Base-by-base conservation (phyloP, 768 basidiomycete species). In the Cystobasidium ongulense region DNA sequence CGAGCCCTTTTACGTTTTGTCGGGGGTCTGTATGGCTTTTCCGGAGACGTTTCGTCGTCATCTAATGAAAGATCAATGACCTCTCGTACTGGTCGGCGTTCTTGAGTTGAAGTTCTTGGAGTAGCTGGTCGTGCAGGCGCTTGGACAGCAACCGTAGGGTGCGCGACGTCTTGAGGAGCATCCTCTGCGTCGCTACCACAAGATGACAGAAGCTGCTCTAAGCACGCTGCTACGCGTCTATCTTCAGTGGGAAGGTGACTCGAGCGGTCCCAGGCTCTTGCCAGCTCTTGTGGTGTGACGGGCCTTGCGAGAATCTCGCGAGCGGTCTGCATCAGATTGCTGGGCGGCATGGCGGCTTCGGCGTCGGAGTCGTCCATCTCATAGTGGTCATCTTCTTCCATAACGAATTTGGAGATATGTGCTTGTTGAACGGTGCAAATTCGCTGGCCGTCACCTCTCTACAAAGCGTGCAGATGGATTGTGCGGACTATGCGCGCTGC, bases 321-420 rank as follows among this genome's bases (percentile, higher is more conserved):
- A 13, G 68, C 68, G 7, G 53, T 54, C 25, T 59, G 68, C 33
- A 71, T 27, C 23, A 71, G 68, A 41, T 59, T 52, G 4, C 10
- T 33, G 8, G 68, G 68, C 1, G 68, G 68, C 36, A 38, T 3
- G n/a, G 41, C 36, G 5, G 63, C 63, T 17, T 64, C 63, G 63
- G n/a, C 23, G 38, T 64, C 63, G 33, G 36, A 39, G 33, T 64
- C 63, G 31, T 64, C 63, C 33, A 64, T 11, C 63, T 64, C 63
- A 64, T 64, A 38, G 13, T 64, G 35, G 11, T 11, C 63, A 13
- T 7, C 50, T 10, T 46, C 63, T 7, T 54, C 25, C 68, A 33
- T 33, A 10, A 13, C 4, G 50, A 36, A 27, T 35, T 35, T 10
- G 15, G 35, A 10, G 21, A 59, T n/a, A 21, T 54, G 25, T 54